Conservation (phyloP, 225 moss, liverwort and hornwort genomes). For the Physcomitrium patens region DNA sequence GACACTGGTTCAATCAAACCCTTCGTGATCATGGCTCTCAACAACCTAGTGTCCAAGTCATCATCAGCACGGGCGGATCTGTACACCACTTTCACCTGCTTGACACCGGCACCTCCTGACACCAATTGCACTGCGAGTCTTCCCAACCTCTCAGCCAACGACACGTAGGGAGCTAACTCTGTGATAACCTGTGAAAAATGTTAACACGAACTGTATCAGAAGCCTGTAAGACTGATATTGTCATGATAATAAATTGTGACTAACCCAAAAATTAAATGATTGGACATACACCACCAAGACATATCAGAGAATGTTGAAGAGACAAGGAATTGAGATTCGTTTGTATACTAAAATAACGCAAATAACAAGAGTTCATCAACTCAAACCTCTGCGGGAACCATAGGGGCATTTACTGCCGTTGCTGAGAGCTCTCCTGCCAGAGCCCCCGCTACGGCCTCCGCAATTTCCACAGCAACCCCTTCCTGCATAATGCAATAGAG, state of each 20-base stretch:
- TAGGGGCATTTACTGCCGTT: conserved; percentile 40
- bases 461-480: conserved; percentile 68
- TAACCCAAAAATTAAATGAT: no score
- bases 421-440: conserved; percentile 72
- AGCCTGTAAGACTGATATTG: no score
- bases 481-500: conserved; percentile 24
- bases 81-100: conserved; percentile 87
- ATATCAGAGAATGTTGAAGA: no score
- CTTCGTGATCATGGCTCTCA: conserved; percentile 94
- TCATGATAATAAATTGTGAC: no score
- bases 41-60: conserved; percentile 88
- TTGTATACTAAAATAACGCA: no score
- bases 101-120: conserved; percentile 80
- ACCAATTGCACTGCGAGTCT: conserved; percentile 83
- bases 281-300: no score
- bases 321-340: no score
- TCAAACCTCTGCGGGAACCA: no score
- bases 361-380: no score
- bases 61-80: conserved; percentile 82
- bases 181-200: conserved; percentile 55
- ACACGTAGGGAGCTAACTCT: conserved; percentile 85
- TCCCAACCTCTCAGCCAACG: conserved; percentile 77
- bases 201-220: no score
- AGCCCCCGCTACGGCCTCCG: conserved; percentile 73
- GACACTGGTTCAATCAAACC: conserved; percentile 97